These are phyloP conservation scores for Ascochyta lentis DNA, from an alignment of 2,329 filamentous ascomycete genomes.

Conservation along the genomic window DNA sequence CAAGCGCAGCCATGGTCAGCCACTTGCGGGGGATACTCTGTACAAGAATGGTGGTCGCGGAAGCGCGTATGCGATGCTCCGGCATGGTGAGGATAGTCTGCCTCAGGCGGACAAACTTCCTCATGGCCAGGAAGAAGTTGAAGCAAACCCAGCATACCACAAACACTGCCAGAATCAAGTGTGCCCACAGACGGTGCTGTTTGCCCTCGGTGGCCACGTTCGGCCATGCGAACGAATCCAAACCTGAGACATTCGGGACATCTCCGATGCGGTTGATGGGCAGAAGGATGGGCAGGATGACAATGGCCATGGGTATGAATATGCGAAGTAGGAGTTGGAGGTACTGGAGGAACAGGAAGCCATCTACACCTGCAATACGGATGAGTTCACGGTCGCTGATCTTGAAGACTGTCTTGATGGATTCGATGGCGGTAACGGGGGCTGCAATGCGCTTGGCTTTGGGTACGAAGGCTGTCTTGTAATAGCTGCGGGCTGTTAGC, in stretches of 20 bases:
- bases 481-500: conserved; percentile 42
- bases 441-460: conserved; percentile 44
- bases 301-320: conserved; percentile 78
- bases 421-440: conserved; percentile 46
- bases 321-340: conserved; percentile 86
- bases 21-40: conserved; percentile 90
- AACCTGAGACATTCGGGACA: conserved; percentile 55
- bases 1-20: conserved; percentile 81
- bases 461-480: conserved; percentile 48
- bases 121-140: conserved; percentile 84
- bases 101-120: conserved; percentile 88
- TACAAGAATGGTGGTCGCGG: conserved; percentile 93
- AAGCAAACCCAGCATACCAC: conserved; percentile 85
- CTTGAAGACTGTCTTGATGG: conserved; percentile 62
- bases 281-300: conserved; percentile 84
- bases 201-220: conserved; percentile 73
- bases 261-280: conserved; percentile 82
- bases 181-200: conserved; percentile 78
- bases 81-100: conserved; percentile 95
- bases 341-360: conserved; percentile 97
- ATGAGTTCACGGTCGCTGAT: conserved; percentile 84
- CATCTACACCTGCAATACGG: conserved; percentile 92
- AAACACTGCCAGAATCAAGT: conserved; percentile 78
- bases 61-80: conserved; percentile 90
- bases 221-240: conserved; percentile 86